These are phyloP conservation scores for Chalciporus piperatus DNA, from an alignment of 768 basidiomycete genomes.

Conservation along the genomic window DNA sequence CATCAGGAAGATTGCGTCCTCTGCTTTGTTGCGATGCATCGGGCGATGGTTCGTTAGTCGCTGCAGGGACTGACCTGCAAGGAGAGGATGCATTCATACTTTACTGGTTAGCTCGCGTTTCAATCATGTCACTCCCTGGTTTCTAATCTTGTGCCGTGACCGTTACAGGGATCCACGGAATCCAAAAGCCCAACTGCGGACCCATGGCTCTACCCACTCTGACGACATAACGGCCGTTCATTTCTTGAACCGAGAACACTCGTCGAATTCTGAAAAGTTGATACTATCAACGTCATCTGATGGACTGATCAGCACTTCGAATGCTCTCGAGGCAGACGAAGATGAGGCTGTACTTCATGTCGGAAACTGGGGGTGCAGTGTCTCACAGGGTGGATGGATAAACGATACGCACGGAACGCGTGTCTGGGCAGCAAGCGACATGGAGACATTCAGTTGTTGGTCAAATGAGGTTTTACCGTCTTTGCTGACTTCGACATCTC, in stretches of 20 bases:
- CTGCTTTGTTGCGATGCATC: conserved; percentile 72
- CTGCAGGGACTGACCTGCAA: conserved; percentile 79
- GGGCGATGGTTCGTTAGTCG: conserved; percentile 66
- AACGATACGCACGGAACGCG: conserved; percentile 32
- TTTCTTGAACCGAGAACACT: conserved; percentile 36
- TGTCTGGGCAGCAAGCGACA: conserved; percentile 88
- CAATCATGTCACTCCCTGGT: not conserved
- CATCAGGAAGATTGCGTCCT: conserved; percentile 39
- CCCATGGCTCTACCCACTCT: conserved; percentile 86
- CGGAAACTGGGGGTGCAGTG: conserved; percentile 83
- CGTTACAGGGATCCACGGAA: conserved; percentile 78
- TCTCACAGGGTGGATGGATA: conserved; percentile 76
- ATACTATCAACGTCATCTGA: conserved; percentile 85
- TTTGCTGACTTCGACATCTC: not conserved
- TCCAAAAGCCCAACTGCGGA: conserved; percentile 62
- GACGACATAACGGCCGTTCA: conserved; percentile 85
- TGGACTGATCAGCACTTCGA: conserved; percentile 72
- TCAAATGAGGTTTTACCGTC: conserved; percentile 54
- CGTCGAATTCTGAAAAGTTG: conserved; percentile 39
- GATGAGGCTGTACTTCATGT: conserved; percentile 82
- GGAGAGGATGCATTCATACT: conserved; percentile 79
- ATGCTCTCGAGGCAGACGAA: conserved; percentile 75
- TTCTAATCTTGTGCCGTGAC: not conserved
- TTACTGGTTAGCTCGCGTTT: conserved; percentile 61
- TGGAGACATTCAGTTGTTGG: conserved; percentile 93